These are phyloP conservation scores for Penicillium paxilli DNA, from an alignment of 495 filamentous ascomycete species.

Conservation along the genomic window DNA sequence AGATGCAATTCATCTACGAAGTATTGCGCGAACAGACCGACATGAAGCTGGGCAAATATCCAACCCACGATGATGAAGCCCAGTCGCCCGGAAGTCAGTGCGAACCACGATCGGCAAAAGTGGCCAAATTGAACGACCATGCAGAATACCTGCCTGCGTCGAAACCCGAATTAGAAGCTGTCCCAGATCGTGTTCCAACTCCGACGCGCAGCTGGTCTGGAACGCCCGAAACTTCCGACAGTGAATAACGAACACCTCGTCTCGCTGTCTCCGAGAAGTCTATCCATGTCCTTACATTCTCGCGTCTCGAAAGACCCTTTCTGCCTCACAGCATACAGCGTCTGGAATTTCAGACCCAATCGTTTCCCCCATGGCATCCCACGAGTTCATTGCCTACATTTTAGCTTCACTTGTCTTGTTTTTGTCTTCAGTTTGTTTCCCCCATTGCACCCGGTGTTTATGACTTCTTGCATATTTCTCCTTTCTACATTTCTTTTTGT, in stretches of 20 bases:
- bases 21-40: constrained; percentile 73
- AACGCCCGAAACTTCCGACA: constrained; percentile 33
- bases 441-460: constrained; percentile 31
- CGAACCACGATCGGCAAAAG: constrained; percentile 41
- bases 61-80: background rate
- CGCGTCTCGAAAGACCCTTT: background rate
- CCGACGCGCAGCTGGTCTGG: constrained; percentile 32
- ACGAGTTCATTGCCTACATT: constrained; percentile 6
- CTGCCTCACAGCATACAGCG: background rate
- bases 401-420: constrained; percentile 5
- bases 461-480: constrained; percentile 1
- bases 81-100: constrained; percentile 18
- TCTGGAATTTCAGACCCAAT: background rate
- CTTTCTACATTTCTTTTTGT: constrained; percentile 2
- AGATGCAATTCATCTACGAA: constrained; percentile 89
- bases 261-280: background rate
- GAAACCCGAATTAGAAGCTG: constrained; percentile 43
- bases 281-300: background rate
- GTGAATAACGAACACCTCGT: constrained; percentile 25
- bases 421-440: constrained; percentile 3
- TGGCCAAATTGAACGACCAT: constrained; percentile 39
- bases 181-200: constrained; percentile 25
- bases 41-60: constrained; percentile 46
- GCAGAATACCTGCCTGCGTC: constrained; percentile 31
- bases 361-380: too few species aligned